A percentile compares a stretch with the other conserved stretches of the same genome.
Conservation (phyloP, 192 early-diverging fungal species). For the Linnemannia zychae region DNA sequence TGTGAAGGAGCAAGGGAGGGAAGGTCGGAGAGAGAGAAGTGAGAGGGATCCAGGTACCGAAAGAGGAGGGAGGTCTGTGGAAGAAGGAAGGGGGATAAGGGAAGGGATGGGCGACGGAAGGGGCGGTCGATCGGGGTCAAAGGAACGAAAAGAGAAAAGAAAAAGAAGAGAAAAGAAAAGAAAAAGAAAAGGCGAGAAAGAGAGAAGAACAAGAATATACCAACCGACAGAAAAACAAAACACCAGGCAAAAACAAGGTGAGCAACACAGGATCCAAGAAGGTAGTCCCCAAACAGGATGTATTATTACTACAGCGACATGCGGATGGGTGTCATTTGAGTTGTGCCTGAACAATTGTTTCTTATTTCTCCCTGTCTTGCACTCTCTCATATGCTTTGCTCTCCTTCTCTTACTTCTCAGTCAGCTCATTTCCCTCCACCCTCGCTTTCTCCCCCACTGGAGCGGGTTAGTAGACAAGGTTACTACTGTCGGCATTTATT, state of each 20-base stretch:
- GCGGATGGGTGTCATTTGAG: too few relatives aligned
- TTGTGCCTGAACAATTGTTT: background rate
- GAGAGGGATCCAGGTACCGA: background rate
- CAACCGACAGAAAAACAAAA: background rate
- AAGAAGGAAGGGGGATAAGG: slow-evolving; percentile 3
- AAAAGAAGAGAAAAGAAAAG: background rate
- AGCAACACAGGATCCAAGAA: background rate
- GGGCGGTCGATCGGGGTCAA: slow-evolving; percentile 27
- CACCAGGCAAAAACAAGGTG: background rate
- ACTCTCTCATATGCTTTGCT: slow-evolving; percentile 3
- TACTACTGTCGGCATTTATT: background rate
- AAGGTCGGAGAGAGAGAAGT: background rate
- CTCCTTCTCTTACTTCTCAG: background rate
- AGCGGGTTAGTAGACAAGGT: background rate
- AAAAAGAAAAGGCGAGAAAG: background rate
- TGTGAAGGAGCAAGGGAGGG: background rate
- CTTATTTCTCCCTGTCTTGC: background rate
- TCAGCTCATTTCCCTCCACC: background rate
- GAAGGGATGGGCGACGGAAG: background rate
- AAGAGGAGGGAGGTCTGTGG: background rate
- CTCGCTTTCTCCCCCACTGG: background rate
- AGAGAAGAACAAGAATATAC: background rate
- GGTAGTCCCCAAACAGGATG: background rate
- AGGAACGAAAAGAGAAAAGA: slow-evolving; percentile 14
- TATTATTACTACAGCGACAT: too few relatives aligned